Conservation (phyloP, 768 basidiomycete species). For the Pleurotus tuber-regium region DNA sequence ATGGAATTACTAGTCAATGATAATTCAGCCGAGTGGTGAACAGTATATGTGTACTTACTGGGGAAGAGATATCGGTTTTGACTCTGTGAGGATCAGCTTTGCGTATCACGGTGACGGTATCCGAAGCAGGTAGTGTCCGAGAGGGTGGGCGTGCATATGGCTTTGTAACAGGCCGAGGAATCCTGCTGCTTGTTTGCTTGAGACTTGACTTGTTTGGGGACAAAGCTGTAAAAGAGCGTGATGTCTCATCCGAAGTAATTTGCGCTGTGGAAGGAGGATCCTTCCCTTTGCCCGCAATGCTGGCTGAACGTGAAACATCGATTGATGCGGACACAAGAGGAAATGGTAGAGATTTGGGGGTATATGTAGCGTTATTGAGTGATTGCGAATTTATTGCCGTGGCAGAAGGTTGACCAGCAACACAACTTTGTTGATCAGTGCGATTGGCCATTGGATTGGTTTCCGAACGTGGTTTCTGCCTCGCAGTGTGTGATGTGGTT, state of each 20-base stretch:
- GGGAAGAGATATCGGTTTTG: background rate
- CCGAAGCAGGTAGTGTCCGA: no score
- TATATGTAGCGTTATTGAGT: background rate
- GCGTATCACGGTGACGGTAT: background rate
- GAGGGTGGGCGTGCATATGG: conserved; percentile 49
- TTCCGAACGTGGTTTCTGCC: conserved; percentile 32
- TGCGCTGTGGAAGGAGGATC: conserved; percentile 11
- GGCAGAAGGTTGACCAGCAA: no score
- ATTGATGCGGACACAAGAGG: conserved; percentile 14
- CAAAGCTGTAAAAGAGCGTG: no score
- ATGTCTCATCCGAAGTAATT: no score
- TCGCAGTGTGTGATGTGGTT: conserved; percentile 7
- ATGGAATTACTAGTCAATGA: no score
- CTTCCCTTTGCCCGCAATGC: background rate
- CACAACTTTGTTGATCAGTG: background rate
- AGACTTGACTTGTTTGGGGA: conserved; percentile 42
- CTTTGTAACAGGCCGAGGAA: conserved; percentile 58
- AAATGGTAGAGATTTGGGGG: conserved; percentile 2
- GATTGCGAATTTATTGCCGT: background rate
- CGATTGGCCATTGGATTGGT: conserved; percentile 23
- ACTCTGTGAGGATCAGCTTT: background rate
- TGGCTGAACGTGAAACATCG: background rate
- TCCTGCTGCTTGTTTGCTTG: conserved; percentile 51
- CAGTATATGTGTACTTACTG: background rate
- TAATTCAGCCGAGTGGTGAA: no score